Base-by-base conservation (phyloP, 768 basidiomycete species). In the Termitomyces sp. region DNA sequence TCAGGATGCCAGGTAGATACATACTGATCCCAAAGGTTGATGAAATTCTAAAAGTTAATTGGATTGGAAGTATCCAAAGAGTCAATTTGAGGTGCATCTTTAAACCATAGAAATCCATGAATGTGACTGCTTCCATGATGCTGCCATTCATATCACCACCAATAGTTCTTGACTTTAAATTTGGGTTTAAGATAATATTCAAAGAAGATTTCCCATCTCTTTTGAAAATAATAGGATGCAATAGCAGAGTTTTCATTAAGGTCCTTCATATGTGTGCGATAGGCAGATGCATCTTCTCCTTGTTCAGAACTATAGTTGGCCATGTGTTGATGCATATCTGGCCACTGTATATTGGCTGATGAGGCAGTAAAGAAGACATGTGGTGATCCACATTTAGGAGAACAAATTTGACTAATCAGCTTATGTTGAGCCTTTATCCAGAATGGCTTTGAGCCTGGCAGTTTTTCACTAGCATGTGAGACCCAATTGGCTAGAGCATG, bases 241-340 rank as follows among this genome's bases (percentile, higher is more conserved):
- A 67, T 64, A 40, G 61, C 59, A 20, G 69, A 68, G 47, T 70
- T 70, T 13, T 63, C 56, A 44, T 69, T 67, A 3, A 69, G 49
- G 32, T 56, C 65, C 18, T 59, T 54, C 56, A 46, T 46, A 2
- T 55, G 32, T 39, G 49, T 46, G 4, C 60, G 34, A 51, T 65
- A 57, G 20, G 57, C 39, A 14, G 48, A 33, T 14, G 61, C 56
- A 52, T 64, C 64, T 13, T 67, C 60, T 20, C 30, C 33, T 18
- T 60, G 61, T 1, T 49, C 48, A 24, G 45, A 33, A 18, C 54
- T 49, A 33, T 56, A 34, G 22, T 60, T 45, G 3, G 67, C 68
- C 70, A 70, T 71, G 39, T 71, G 68, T 18, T 62, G 62, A 53
- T 72, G 70, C 55, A 72, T 59, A 56, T 72, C 69, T 10, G 65